Conservation (phyloP, 495 filamentous ascomycete species). For the Aspergillus wentii region DNA sequence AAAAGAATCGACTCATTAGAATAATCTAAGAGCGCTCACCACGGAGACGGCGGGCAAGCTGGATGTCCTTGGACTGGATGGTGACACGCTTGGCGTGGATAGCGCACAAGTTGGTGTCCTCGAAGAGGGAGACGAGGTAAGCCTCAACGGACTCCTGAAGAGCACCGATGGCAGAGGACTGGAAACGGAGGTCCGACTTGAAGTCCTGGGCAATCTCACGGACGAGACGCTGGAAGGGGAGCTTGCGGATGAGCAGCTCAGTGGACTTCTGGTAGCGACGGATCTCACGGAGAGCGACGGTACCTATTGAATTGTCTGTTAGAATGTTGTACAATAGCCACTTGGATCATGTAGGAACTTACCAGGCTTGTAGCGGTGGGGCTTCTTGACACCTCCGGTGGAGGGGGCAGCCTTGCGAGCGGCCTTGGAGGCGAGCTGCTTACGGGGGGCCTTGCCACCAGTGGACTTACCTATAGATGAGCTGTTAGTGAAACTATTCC, state of each 20-base stretch:
- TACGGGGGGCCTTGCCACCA: slow-evolving; percentile 98
- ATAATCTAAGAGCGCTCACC: slow-evolving; percentile 76
- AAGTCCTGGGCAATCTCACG: slow-evolving; percentile 99
- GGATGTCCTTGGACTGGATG: slow-evolving; percentile 94
- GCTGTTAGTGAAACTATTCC: slow-evolving; percentile 17
- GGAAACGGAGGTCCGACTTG: slow-evolving; percentile 99
- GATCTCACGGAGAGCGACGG: slow-evolving; percentile 99
- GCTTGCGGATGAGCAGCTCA: slow-evolving; percentile 99
- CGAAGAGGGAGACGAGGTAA: slow-evolving; percentile 99
- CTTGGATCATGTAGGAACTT: slow-evolving; percentile 24
- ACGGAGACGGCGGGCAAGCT: slow-evolving; percentile 93
- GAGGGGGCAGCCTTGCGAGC: slow-evolving; percentile 73
- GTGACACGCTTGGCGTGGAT: slow-evolving; percentile 99
- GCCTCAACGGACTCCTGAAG: slow-evolving; percentile 99
- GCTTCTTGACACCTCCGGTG: slow-evolving; percentile 98
- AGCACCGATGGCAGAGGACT: slow-evolving; percentile 98
- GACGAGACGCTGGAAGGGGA: slow-evolving; percentile 99
- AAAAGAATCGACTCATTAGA: slow-evolving; percentile 24
- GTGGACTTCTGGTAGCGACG: slow-evolving; percentile 99
- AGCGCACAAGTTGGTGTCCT: slow-evolving; percentile 99
- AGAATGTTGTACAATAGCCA: slow-evolving; percentile 16
- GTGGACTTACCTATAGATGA: slow-evolving; percentile 74
- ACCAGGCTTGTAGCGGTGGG: slow-evolving; percentile 99
- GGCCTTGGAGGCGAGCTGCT: slow-evolving; percentile 90
- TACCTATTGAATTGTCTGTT: slow-evolving; percentile 50